Evolutionary conservation across 2,329 filamentous ascomycete species (phyloP).

Genomic region (Ophiostoma sp.): DNA sequence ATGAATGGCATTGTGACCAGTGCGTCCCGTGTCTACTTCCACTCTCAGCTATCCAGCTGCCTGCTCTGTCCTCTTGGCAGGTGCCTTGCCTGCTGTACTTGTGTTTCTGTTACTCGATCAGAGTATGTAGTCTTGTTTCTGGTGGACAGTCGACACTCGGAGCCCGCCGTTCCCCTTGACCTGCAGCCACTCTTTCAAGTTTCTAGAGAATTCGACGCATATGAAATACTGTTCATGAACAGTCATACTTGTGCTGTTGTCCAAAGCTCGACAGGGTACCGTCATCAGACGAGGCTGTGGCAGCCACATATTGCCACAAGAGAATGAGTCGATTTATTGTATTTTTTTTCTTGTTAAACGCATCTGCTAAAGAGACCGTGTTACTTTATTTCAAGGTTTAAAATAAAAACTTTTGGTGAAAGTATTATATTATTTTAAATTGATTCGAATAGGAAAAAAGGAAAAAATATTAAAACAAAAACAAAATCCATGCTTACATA

Average conservation of each 20-base stretch:
- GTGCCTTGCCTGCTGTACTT: not conserved
- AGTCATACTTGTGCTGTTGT: not conserved
- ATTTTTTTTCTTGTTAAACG: not conserved
- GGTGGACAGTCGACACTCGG: not conserved
- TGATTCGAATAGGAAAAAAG: not conserved
- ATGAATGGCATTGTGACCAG: too few relatives aligned
- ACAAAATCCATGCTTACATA: too few relatives aligned
- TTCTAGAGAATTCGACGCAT: too few relatives aligned
- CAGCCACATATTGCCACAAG: not conserved
- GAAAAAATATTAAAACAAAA: not conserved
- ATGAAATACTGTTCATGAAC: too few relatives aligned
- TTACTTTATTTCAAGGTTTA: too few relatives aligned
- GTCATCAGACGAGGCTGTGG: conserved; percentile 5
- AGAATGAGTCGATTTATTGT: not conserved
- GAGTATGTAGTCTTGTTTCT: too few relatives aligned
- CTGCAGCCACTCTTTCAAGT: too few relatives aligned
- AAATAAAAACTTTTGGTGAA: too few relatives aligned
- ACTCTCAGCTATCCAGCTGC: not conserved
- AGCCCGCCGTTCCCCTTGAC: not conserved
- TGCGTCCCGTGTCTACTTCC: too few relatives aligned
- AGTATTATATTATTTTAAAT: too few relatives aligned
- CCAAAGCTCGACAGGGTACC: not conserved
- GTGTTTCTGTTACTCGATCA: not conserved
- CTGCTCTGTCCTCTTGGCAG: not conserved
- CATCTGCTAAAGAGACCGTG: too few relatives aligned